Base-by-base conservation (phyloP, 345 rosid genomes). In the Eucalyptus pumila region DNA sequence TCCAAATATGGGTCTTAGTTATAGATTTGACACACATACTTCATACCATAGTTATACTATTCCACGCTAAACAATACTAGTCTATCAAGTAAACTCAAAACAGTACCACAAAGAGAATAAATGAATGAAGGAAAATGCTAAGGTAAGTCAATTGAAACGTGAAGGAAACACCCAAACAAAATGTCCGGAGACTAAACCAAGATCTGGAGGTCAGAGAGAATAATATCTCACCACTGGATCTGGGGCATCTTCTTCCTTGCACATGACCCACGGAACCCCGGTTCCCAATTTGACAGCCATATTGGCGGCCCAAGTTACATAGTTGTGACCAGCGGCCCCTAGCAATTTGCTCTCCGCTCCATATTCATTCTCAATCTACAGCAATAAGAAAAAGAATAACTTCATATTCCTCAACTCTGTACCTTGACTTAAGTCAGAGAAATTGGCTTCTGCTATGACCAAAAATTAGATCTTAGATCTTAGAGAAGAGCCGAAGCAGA, bases 201-300 rank as follows among this genome's bases (percentile, higher is more conserved):
- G 45, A 51, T 54, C 51, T 54, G 37, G 86, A 67, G 37, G 86
- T 50, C 44, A 34, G 69, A 37, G 80, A 51, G 48, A 24, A 21
- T 26, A n/a, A 58, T 88, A 50, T 54, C 94, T 91, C 91, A 96
- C 99, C 93, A 98, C 96, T n/a, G 99, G 99, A 94, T 98, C 99
- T 48, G 99, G 99, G 87, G 99, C 99, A 95, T 97, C 99, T 47
- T 95, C 96, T 94, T 98, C 99, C 91, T 98, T 97, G 96, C 99
- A 98, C 99, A 98, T 98, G 32, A 98, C 95, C 99, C 99, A 98
- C 9, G 99, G 99, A 85, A 98, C 99, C 34, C 99, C 99, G 51
- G 99, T 96, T 89, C 96, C 95, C 58, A 94, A 92, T 87, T 95
- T 92, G 69, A 96, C 89, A 60, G 99, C 99, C 99, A 98, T 97